These are phyloP conservation scores for Apiotrichum gracile DNA, from an alignment of 1,284 basidiomycete genomes.

Conservation along the genomic window DNA sequence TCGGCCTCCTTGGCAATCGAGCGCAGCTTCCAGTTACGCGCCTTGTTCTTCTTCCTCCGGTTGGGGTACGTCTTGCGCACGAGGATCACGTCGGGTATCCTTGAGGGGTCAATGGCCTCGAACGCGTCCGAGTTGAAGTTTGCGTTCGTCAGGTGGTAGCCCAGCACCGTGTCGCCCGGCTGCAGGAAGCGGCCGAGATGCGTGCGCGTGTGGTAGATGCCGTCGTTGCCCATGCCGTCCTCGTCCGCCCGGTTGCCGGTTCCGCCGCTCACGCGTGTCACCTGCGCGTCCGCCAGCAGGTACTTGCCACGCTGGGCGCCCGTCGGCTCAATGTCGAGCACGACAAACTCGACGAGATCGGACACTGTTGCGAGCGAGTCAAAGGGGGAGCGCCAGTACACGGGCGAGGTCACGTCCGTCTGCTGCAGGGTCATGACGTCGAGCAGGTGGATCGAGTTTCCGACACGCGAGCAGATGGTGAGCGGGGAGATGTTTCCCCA, in stretches of 20 bases:
- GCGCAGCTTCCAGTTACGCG: conserved; percentile 80
- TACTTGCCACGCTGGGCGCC: conserved; percentile 64
- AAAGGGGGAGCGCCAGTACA: conserved; percentile 90
- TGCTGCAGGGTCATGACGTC: conserved; percentile 82
- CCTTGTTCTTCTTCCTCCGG: conserved; percentile 80
- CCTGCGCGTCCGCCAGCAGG: conserved; percentile 88
- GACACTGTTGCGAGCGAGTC: conserved; percentile 71
- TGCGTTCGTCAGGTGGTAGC: conserved; percentile 78
- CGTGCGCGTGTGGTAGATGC: conserved; percentile 92
- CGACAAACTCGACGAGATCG: conserved; percentile 89
- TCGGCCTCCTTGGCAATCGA: conserved; percentile 92
- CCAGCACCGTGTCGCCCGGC: conserved; percentile 87
- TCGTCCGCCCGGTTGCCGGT: conserved; percentile 45
- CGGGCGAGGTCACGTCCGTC: conserved; percentile 70
- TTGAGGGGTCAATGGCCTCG: conserved; percentile 63
- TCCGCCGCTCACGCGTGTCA: conserved; percentile 73
- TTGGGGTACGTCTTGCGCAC: conserved; percentile 96
- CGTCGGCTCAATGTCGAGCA: conserved; percentile 88
- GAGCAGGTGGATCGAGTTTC: conserved; percentile 83
- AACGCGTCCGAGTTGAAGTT: conserved; percentile 93
- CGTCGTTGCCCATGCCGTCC: conserved; percentile 54
- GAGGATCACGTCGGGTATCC: conserved; percentile 85
- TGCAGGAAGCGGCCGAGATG: conserved; percentile 93
- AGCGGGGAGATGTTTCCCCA: conserved; percentile 84
- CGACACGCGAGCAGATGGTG: conserved; percentile 81